A percentile compares a stretch with the other conserved stretches of the same genome.
Evolutionary conservation across 495 filamentous ascomycete species (phyloP).

Genomic region (Hamigera avellanea): DNA sequence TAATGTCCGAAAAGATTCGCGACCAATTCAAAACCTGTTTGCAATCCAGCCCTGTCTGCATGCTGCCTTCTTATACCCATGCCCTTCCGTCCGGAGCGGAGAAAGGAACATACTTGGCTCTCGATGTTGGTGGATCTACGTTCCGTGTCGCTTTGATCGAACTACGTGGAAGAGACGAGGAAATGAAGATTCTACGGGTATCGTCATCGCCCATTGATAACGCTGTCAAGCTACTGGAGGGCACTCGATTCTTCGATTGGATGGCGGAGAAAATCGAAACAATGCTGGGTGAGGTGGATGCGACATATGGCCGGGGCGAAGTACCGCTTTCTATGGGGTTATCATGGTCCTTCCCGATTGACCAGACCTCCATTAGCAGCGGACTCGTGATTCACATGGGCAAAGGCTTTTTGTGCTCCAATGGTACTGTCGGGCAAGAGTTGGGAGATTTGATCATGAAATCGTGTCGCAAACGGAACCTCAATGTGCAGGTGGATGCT

Average conservation of each 20-base stretch:
- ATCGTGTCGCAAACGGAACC: constrained; percentile 39
- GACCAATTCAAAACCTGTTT: constrained; percentile 45
- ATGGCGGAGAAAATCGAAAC: constrained; percentile 51
- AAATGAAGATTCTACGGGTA: constrained; percentile 39
- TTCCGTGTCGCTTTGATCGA: constrained; percentile 53
- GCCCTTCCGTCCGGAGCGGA: constrained; percentile 49
- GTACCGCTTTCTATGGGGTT: constrained; percentile 44
- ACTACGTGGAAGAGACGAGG: constrained; percentile 36
- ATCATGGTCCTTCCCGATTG: constrained; percentile 60
- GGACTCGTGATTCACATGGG: constrained; percentile 53
- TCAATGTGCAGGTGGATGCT: constrained; percentile 48
- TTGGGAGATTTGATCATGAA: constrained; percentile 45
- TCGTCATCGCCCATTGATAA: constrained; percentile 43
- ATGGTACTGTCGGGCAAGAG: constrained; percentile 45
- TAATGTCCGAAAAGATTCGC: constrained; percentile 47
- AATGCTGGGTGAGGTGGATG: constrained; percentile 31
- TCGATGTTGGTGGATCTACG: constrained; percentile 59
- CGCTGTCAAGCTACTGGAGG: constrained; percentile 38
- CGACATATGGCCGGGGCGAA: constrained; percentile 24
- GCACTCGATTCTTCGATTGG: constrained; percentile 55
- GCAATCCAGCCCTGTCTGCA: constrained; percentile 42
- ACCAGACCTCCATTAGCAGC: constrained; percentile 48
- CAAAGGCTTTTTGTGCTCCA: constrained; percentile 52
- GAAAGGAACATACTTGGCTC: constrained; percentile 45
- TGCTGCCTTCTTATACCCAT: constrained; percentile 57